Conservation (phyloP, 2,329 filamentous ascomycete species). For the Fusarium pseudoanthophilum region DNA sequence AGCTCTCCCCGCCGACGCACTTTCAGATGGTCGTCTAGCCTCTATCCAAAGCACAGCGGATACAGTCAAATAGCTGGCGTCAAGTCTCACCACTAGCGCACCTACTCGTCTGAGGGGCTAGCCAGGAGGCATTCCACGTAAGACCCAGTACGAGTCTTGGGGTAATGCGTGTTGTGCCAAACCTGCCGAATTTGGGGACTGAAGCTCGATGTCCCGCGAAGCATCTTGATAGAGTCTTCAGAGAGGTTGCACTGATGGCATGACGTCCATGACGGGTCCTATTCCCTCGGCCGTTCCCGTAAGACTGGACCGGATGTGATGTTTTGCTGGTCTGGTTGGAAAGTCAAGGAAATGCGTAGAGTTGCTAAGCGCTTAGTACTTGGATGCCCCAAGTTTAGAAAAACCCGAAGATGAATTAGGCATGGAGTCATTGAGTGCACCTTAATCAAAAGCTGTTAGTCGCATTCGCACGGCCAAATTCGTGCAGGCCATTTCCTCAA, state of each 20-base stretch:
- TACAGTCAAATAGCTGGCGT: too few species aligned
- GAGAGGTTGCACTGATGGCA: rapidly evolving
- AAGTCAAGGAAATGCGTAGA: neutral
- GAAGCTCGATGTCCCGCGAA: neutral
- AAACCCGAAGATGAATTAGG: neutral
- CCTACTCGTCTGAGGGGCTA: neutral
- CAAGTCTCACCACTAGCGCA: too few species aligned
- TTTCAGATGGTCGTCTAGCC: too few species aligned
- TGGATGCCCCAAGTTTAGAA: neutral
- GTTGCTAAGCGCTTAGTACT: neutral
- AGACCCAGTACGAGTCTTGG: too few species aligned
- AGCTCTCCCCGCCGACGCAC: neutral
- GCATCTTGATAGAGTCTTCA: neutral
- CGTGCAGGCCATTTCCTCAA: neutral
- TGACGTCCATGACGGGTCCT: rapidly evolving
- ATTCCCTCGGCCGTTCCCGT: too few species aligned
- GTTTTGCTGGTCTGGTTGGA: neutral
- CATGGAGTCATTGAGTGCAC: neutral
- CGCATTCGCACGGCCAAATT: neutral
- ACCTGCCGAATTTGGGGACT: too few species aligned
- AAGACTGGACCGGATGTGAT: too few species aligned
- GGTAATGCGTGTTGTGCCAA: too few species aligned
- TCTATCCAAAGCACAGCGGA: too few species aligned
- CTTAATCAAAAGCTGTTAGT: neutral
- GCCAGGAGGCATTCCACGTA: rapidly evolving